Evolutionary conservation across 495 filamentous ascomycete genomes (phyloP), one percentile per base, ranked within the genome.

Genomic region (Trichoderma virens): DNA sequence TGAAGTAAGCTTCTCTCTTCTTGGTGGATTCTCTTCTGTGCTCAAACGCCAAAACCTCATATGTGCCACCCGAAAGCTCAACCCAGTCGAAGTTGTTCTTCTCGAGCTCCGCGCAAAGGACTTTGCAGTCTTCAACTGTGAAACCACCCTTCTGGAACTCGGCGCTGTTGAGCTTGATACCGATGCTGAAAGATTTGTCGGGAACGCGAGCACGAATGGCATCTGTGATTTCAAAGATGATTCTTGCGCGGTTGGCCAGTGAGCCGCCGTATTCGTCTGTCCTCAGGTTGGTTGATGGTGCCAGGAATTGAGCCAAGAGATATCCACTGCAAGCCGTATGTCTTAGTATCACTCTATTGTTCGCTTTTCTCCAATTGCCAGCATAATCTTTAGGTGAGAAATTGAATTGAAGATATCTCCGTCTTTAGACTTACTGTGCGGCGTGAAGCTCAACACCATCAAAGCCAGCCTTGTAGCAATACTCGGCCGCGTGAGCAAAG

Each of bases 91-190:
- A 85, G 11, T 69, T 39, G 62, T 79, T 74, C 41, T 72, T 63
- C 68, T 90, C 87, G 6, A 89, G 78, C 16, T 77, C 71, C 56
- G 71, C 67, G 68, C 84, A 85, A 2, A 89, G 75, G n/a, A 76
- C 64, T 64, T 75, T 75, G 9, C 82, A 81, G 59, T 88, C 87
- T 25, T 84, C 79, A 7, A 81, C 70, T 39, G 76, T 65, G 69
- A 88, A 83, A 13, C 86, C 86, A 18, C 78, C 72, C 28, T 67
- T 68, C 69, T 90, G 84, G 72, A 88, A 88, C 70, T 90, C 86
- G 66, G 87, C 85, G 67, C 80, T 85, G 74, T 89, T 89, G 69
- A 89, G 73, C 73, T 90, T 89, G 71, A 88, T 86, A 54, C 80
- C 76, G 35, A 90, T 67, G 41, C 86, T 80, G 75, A 89, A 89